These are phyloP conservation scores for Cadophora luteo-olivacea DNA, from an alignment of 2,329 filamentous ascomycete genomes.

Conservation along the genomic window DNA sequence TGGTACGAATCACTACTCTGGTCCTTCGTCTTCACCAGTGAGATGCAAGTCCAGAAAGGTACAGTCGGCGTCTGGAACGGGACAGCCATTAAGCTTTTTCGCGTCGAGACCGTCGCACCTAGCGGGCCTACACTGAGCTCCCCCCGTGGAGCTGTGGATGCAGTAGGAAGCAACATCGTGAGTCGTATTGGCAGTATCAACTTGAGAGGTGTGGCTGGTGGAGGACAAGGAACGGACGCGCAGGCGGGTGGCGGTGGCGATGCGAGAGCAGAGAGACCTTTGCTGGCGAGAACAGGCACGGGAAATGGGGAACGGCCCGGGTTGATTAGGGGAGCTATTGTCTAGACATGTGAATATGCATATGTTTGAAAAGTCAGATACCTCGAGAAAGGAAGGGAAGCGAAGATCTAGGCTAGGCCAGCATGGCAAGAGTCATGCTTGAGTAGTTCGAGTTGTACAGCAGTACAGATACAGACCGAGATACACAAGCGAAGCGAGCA, in stretches of 20 bases:
- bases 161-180: constrained; percentile 88
- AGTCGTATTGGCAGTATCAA: constrained; percentile 80
- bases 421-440: constrained; percentile 5
- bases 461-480: background rate
- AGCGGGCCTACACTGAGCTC: constrained; percentile 82
- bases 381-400: no score
- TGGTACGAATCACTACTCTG: constrained; percentile 97
- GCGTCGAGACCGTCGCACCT: constrained; percentile 83
- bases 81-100: constrained; percentile 86
- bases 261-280: constrained; percentile 24
- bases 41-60: constrained; percentile 86
- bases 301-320: constrained; percentile 27
- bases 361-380: constrained; percentile 1
- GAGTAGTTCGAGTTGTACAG: background rate
- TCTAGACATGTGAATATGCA: constrained; percentile 13
- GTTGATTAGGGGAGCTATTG: constrained; percentile 24
- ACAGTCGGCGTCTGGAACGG: constrained; percentile 95
- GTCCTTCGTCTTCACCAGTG: constrained; percentile 89
- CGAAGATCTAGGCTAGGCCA: background rate
- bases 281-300: constrained; percentile 29
- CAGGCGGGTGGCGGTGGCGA: constrained; percentile 20
- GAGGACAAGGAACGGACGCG: constrained; percentile 15
- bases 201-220: constrained; percentile 39
- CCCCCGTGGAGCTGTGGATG: constrained; percentile 89
- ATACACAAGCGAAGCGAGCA: constrained; percentile 2